Base-by-base conservation (phyloP, 345 rosid species). In the Hevea brasiliensis region DNA sequence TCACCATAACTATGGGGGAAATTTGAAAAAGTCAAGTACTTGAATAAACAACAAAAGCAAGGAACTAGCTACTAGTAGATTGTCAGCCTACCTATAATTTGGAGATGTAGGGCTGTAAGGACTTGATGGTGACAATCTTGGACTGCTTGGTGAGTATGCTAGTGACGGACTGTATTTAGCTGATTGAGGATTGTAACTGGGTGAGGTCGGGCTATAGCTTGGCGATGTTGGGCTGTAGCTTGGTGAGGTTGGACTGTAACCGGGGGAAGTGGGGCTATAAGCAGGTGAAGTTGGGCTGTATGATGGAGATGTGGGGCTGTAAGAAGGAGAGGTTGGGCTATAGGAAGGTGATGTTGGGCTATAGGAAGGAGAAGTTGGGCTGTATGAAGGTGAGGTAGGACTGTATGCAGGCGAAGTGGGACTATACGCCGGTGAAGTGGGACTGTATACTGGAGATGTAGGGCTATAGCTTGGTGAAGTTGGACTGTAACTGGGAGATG, bases 101-200 rank as follows among this genome's bases (percentile, higher is more conserved):
- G 97, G 98, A 72, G 98, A 94, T 13, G 97, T 90, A 48, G 98
- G 97, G 79, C 98, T 92, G 83, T 95, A 92, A 5, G 99, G 98
- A 78, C 94, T 90, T 51, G 94, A 75, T 29, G 98, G 95, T 27
- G 97, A 87, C 75, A 94, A 73, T 72, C 97, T 86, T 23, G 98
- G 92, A 75, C 91, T 92, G 83, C 97, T 94, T 10, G 97, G 99
- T 27, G 97, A 95, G 84, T 92, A 92, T 6, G 94, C 97, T 62
- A 85, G 74, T 12, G 96, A 92, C 1, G 98, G 99, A 59, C 89
- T 92, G 76, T 93, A 93, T 45, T 87, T 80, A 0, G 98, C 96
- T 0, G 98, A 92, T 2, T 97, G 92, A 1, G 96, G 97, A 32
- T 95, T 94, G 79, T 88, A 94, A 77, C 93, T 53, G 42, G 81